Base-by-base conservation (phyloP, 2,329 filamentous ascomycete species). In the Cordyceps fumosorosea region DNA sequence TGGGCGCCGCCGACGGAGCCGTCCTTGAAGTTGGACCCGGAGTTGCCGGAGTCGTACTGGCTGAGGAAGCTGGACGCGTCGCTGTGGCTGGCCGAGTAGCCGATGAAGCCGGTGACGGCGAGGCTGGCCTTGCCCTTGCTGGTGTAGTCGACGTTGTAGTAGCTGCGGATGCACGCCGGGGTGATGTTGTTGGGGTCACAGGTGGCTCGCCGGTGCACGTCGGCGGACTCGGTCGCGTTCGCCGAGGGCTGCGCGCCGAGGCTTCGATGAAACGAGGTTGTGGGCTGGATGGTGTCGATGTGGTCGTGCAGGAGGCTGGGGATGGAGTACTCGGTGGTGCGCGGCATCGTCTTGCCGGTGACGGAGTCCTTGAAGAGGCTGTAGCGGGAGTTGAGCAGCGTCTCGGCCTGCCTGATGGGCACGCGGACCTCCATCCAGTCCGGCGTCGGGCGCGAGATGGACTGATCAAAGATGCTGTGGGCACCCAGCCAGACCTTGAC, bases 401-500 rank as follows among this genome's bases (percentile, higher is more conserved):
- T 60, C 34, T 60, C 48, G 12, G 48, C 34, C 24, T 24, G 34
- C 37, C 26, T 45, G 22, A 60, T 45, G 20, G 57, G 48, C 11
- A 45, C 57, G 29, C 22, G 32, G 24, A 53, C 1, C 32, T 60
- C 57, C 34, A 54, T 32, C 57, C 57, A 47, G 40, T 60, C 37
- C 1, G 32, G 37, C n/a, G 55, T 57, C 6, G 55, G 55, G 11
- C 44, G 42, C 20, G 59, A 53, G 18, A 48, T 47, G 14, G 50
- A 54, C 14, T 45, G 4, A 2, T 59, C 56, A 6, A 48, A 55
- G 48, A 64, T 61, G 11, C 60, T 62, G 8, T 60, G 53, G 29
- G 32, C 44, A 18, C 47, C 59, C 16, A 70, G 62, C 69, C 69
- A 70, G 22, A 60, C 55, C 58, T 65, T 63, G n/a, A 70, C 67